These are phyloP conservation scores for Cyclocybe aegerita DNA, from an alignment of 768 basidiomycete species.

Conservation along the genomic window DNA sequence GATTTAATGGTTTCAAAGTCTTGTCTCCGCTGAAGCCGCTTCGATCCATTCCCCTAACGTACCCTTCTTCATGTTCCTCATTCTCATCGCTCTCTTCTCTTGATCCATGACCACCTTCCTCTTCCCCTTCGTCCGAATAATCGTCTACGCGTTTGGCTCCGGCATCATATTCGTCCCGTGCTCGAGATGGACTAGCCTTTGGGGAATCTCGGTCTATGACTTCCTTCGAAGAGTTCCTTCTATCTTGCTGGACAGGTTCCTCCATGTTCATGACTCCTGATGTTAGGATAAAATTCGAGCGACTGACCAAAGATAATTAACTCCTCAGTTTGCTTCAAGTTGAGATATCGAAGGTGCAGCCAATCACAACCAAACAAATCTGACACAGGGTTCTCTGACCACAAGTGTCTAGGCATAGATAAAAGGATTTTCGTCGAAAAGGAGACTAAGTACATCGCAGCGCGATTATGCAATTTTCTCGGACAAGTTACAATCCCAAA, in stretches of 20 bases:
- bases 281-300: neutral
- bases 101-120: constrained; percentile 23
- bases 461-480: no score
- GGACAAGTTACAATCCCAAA: no score
- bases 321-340: no score
- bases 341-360: neutral
- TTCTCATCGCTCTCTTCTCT: constrained; percentile 22
- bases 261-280: neutral
- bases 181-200: constrained; percentile 17
- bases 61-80: constrained; percentile 26
- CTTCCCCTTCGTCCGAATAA: constrained; percentile 14
- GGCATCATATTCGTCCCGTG: constrained; percentile 3
- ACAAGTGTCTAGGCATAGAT: no score
- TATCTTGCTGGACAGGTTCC: neutral
- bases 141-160: neutral
- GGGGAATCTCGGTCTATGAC: neutral
- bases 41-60: constrained; percentile 51
- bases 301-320: neutral
- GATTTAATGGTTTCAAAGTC: constrained; percentile 70
- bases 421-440: no score
- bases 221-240: neutral
- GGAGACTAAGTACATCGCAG: no score
- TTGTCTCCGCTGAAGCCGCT: constrained; percentile 63
- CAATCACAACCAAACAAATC: neutral
- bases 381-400: no score